phyloP scores from a whole-genome alignment of 78 protist species.

The Ministeria vibrans region DNA sequence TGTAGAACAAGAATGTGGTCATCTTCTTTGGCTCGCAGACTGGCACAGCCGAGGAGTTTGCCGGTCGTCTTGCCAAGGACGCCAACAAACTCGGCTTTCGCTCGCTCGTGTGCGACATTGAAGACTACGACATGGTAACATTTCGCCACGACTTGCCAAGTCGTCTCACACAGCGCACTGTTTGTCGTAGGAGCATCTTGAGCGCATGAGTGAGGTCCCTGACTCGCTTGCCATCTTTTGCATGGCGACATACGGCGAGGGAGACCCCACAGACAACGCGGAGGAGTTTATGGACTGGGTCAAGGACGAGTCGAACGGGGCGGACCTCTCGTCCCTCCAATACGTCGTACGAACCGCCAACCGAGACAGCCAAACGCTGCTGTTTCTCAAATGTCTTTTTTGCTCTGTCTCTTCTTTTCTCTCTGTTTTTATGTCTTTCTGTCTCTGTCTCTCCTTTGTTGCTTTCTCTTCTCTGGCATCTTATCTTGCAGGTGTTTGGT shows the following conservation, averaged over 20 bases:
- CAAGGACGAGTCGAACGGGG: slow-evolving; percentile 28
- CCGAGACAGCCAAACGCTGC: too few species aligned
- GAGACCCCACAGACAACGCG: slow-evolving; percentile 90
- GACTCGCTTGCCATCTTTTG: slow-evolving; percentile 37
- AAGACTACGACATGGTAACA: slow-evolving; percentile 34
- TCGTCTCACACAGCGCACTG: too few species aligned
- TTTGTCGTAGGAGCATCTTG: neutral
- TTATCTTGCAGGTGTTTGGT: slow-evolving; percentile 56
- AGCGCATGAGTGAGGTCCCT: neutral
- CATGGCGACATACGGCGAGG: slow-evolving; percentile 83
- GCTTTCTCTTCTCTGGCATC: too few species aligned
- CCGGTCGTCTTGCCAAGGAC: slow-evolving; percentile 49
- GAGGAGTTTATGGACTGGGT: slow-evolving; percentile 40
- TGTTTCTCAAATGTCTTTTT: too few species aligned
- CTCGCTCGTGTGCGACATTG: slow-evolving; percentile 51
- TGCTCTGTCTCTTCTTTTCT: neutral
- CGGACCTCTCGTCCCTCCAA: slow-evolving; percentile 18
- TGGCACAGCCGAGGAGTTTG: slow-evolving; percentile 79
- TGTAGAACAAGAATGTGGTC: slow-evolving; percentile 12
- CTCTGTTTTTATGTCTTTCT: neutral
- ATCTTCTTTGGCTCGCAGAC: slow-evolving; percentile 78
- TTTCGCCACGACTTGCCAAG: too few species aligned
- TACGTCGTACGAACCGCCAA: too few species aligned
- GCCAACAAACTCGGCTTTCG: slow-evolving; percentile 48
- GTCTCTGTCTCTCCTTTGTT: neutral